Evolutionary conservation across 1,139 yeast species (phyloP).

Genomic region (Candida gigantensis): DNA sequence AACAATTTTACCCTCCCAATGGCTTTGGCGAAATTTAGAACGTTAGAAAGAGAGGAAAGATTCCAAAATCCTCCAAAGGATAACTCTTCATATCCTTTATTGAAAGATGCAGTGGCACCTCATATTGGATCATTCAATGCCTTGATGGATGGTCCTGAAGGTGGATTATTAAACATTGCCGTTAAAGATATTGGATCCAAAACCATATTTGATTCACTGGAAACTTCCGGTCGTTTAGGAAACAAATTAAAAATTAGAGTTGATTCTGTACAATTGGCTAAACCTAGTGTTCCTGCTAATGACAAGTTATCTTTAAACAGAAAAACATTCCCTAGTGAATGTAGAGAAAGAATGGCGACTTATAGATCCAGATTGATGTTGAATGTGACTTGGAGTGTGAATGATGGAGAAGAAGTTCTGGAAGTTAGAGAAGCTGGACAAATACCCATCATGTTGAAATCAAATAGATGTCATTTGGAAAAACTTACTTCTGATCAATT

Average conservation of each 20-base stretch:
- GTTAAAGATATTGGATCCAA: conserved; percentile 87
- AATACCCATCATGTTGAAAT: conserved; percentile 85
- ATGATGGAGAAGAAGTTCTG: conserved; percentile 77
- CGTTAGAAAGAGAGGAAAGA: conserved; percentile 83
- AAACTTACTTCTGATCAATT: conserved; percentile 79
- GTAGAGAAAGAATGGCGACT: conserved; percentile 84
- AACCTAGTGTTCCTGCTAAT: conserved; percentile 70
- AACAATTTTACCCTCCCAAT: conserved; percentile 3
- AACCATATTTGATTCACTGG: conserved; percentile 79
- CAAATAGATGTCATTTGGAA: conserved; percentile 89
- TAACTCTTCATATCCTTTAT: conserved; percentile 75
- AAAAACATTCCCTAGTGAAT: conserved; percentile 81
- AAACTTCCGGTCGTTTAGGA: conserved; percentile 62
- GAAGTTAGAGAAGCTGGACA: conserved; percentile 92
- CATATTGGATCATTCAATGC: conserved; percentile 97
- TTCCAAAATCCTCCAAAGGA: conserved; percentile 90
- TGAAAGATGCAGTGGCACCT: conserved; percentile 88
- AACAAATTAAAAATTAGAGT: conserved; percentile 80
- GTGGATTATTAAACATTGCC: conserved; percentile 82
- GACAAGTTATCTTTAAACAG: conserved; percentile 84
- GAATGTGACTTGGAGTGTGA: conserved; percentile 81
- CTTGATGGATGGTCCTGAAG: conserved; percentile 80
- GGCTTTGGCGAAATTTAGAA: conserved; percentile 59
- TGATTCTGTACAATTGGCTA: conserved; percentile 82
- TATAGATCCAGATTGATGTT: conserved; percentile 75